Conservation (phyloP, 169 alveolate species). For the Miamiensis avidus region DNA sequence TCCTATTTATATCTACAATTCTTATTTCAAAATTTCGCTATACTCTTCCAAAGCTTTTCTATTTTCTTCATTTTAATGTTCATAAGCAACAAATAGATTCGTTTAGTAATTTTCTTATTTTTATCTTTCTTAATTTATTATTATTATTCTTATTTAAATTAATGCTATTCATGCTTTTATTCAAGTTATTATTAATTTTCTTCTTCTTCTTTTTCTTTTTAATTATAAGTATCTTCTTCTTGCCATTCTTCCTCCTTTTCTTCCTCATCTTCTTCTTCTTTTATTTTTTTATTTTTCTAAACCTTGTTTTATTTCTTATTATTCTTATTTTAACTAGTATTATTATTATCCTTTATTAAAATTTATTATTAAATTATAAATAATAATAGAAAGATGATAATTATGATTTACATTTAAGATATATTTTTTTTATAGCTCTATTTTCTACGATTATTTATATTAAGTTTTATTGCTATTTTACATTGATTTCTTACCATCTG, state of each 20-base stretch:
- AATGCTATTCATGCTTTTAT: too few relatives aligned
- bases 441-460: background rate
- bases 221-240: too few relatives aligned
- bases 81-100: background rate
- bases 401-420: too few relatives aligned
- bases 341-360: too few relatives aligned
- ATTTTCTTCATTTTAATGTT: background rate
- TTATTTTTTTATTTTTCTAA: too few relatives aligned
- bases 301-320: background rate
- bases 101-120: too few relatives aligned
- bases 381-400: too few relatives aligned
- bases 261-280: background rate
- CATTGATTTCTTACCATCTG: background rate
- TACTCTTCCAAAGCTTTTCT: background rate
- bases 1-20: background rate
- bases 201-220: too few relatives aligned
- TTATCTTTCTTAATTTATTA: too few relatives aligned
- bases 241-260: background rate
- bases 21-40: background rate
- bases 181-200: too few relatives aligned
- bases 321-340: background rate
- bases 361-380: too few relatives aligned
- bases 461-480: too few relatives aligned
- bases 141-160: background rate
- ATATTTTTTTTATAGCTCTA: background rate